Percentiles rank a stretch among this genome's conserved stretches.
These are phyloP conservation scores for Penicillium sp. DNA, from an alignment of 2,329 filamentous ascomycete species.

Conservation along the genomic window DNA sequence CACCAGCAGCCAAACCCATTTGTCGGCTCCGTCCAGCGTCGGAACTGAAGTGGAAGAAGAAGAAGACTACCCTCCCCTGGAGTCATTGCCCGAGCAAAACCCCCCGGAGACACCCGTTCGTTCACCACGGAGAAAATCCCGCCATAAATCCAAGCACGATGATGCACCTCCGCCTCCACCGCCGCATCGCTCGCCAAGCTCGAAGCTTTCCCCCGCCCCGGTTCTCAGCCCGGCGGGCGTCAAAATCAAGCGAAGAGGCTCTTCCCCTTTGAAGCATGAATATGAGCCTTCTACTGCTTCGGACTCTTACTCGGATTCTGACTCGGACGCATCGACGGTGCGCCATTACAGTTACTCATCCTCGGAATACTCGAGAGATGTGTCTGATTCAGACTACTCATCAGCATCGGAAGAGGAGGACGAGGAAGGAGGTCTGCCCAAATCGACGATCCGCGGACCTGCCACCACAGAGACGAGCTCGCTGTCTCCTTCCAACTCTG, in stretches of 20 bases:
- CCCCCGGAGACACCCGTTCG: conserved; percentile 27
- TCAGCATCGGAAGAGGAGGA: conserved; percentile 55
- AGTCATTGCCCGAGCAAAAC: conserved; percentile 15
- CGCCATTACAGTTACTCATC: conserved; percentile 44
- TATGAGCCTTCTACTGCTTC: conserved; percentile 82
- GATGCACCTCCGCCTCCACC: conserved; percentile 43
- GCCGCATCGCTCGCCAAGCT: conserved; percentile 54
- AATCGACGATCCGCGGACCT: conserved; percentile 37
- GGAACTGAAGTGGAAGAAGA: conserved; percentile 31
- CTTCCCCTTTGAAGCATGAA: conserved; percentile 94
- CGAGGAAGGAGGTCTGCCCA: conserved; percentile 51
- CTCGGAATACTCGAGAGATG: conserved; percentile 32
- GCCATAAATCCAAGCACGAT: conserved; percentile 29
- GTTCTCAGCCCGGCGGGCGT: conserved; percentile 50
- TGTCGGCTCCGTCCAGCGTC: conserved; percentile 24
- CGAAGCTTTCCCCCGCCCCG: conserved; percentile 46
- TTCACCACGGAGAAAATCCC: conserved; percentile 25
- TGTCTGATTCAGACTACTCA: conserved; percentile 12
- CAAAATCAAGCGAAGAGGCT: conserved; percentile 66
- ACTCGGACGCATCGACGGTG: conserved; percentile 58
- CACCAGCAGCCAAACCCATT: conserved; percentile 35
- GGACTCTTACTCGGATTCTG: conserved; percentile 47
- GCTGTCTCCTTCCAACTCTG: conserved; percentile 75
- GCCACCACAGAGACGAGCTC: conserved; percentile 55
- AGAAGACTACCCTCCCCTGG: conserved; percentile 29